These are phyloP conservation scores for Collariella sp. DNA, from an alignment of 495 filamentous ascomycete genomes.

Conservation along the genomic window DNA sequence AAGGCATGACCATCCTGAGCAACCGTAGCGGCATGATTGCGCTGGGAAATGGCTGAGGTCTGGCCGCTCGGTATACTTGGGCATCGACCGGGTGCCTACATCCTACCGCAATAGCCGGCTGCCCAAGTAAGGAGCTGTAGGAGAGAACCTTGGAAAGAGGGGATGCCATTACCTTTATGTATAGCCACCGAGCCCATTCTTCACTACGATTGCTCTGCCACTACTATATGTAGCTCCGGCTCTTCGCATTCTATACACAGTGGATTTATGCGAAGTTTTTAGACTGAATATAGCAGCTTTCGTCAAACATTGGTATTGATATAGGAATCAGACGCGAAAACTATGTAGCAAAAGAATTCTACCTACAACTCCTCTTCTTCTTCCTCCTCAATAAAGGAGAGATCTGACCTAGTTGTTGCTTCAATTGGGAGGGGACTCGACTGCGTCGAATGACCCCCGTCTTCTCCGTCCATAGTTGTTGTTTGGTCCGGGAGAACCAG, in stretches of 20 bases:
- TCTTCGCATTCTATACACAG: background rate
- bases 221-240: background rate
- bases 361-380: background rate
- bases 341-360: slow-evolving; percentile 1
- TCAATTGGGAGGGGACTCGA: slow-evolving; percentile 3
- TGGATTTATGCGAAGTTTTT: background rate
- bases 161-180: background rate
- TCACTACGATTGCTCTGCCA: background rate
- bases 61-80: background rate
- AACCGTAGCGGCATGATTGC: background rate
- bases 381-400: slow-evolving; percentile 3
- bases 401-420: background rate
- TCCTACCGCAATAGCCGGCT: background rate
- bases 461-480: slow-evolving; percentile 1
- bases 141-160: background rate
- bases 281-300: slow-evolving; percentile 1
- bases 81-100: background rate
- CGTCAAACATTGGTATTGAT: slow-evolving; percentile 3
- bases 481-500: background rate
- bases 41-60: background rate
- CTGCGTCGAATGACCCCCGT: slow-evolving; percentile 4
- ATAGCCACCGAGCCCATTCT: background rate
- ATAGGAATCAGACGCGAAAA: slow-evolving; percentile 4
- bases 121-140: background rate
- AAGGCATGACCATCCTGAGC: too few relatives aligned